Base-by-base conservation (phyloP, 257 asterid genomes). In the Rehmannia glutinosa region DNA sequence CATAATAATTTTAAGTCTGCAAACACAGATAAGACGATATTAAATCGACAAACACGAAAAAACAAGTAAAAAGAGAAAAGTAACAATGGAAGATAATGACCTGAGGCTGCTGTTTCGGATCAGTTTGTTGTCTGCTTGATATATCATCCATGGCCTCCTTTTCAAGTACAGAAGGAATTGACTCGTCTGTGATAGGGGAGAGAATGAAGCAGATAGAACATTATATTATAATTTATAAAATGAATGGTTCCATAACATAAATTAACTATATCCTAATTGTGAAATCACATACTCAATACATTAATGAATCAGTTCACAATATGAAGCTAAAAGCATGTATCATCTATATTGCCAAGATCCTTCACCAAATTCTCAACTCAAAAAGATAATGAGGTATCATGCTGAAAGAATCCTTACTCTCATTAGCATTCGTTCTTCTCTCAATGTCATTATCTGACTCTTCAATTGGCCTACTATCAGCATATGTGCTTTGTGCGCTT, bases 91-190 rank as follows among this genome's bases (percentile, higher is more conserved):
- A 63, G 66, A 60, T 72, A 77, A 67, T 47, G 60, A 92, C 98
- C 98, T 80, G 57, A 23, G 68, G 61, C 52, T 72, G 76, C 74
- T 74, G 75, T 64, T 65, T 75, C 59, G 79, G 77, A 65, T 33
- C 53, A 27, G 39, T 58, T 50, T 80, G 79, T 24, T 6, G 64
- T 19, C 53, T 43, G 62, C 59, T 68, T 57, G 85, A 65, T 54
- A 77, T 70, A 65, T 62, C 64, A 42, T 67, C 77, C 54, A 36
- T 69, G 56, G 64, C 57, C 57, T 51, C 78, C 54, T 74, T 79
- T 69, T 78, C 77, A 46, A 62, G 47, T 42, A 55, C 73, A 35
- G 71, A 61, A 65, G 74, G 69, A 58, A 35, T 68, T 70, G 80
- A 60, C 67, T 38, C 75, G 38, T 76, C 90, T 82, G 86, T 43